phyloP scores from a whole-genome alignment of 1,284 basidiomycete genomes.

The Ceratobasidium sp. region DNA sequence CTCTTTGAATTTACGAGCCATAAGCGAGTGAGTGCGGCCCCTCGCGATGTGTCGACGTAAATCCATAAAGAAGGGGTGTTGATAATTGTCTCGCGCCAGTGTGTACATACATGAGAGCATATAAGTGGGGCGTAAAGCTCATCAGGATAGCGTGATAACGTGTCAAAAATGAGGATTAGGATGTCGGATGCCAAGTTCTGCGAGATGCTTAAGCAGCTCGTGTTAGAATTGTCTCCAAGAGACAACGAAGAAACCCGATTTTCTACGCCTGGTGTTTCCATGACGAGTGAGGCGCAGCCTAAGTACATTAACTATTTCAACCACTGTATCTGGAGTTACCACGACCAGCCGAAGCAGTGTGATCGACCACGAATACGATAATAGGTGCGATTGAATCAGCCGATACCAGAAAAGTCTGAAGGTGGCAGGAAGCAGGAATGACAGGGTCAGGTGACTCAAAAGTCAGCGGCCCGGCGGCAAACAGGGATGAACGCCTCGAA shows the following conservation, averaged over 20 bases:
- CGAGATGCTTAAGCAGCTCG: background rate
- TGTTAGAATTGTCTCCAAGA: background rate
- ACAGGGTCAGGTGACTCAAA: too few relatives aligned
- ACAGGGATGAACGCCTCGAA: too few relatives aligned
- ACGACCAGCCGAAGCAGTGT: too few relatives aligned
- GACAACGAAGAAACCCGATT: background rate
- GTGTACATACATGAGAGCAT: constrained; percentile 1
- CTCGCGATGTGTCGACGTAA: background rate
- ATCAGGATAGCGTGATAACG: background rate
- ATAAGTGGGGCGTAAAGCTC: background rate
- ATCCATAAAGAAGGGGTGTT: constrained; percentile 2
- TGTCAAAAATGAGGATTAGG: background rate
- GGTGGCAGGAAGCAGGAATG: too few relatives aligned
- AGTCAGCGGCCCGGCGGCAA: too few relatives aligned
- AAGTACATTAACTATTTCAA: too few relatives aligned
- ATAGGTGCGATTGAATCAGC: too few relatives aligned
- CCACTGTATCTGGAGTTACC: too few relatives aligned
- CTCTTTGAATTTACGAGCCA: background rate
- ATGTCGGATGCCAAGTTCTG: background rate
- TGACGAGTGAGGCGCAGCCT: background rate
- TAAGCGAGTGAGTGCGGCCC: background rate
- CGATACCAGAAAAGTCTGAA: too few relatives aligned
- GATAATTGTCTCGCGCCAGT: background rate
- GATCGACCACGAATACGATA: too few relatives aligned
- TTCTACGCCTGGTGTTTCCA: background rate